Conservation (phyloP, 352 stramenopile genomes). For the Detonula confervacea region DNA sequence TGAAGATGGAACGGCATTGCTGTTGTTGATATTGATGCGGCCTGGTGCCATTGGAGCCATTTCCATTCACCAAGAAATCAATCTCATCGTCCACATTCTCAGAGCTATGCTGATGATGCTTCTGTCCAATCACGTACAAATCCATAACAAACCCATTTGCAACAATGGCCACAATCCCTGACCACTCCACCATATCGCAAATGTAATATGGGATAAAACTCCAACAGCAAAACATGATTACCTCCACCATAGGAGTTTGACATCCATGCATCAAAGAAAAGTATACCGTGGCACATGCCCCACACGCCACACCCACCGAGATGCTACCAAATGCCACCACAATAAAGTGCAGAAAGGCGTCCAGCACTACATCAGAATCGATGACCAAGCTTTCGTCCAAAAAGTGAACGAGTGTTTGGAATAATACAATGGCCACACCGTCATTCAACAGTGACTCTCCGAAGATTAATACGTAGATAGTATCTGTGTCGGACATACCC, state of each 20-base stretch:
- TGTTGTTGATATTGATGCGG: constrained; percentile 34
- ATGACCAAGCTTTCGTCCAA: constrained; percentile 79
- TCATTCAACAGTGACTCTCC: constrained; percentile 89
- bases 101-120: constrained; percentile 9
- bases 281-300: constrained; percentile 72
- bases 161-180: constrained; percentile 81
- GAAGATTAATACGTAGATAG: constrained; percentile 86
- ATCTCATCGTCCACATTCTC: constrained; percentile 40
- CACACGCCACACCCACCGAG: constrained; percentile 69
- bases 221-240: constrained; percentile 83
- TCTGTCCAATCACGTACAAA: constrained; percentile 75
- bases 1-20: constrained; percentile 48
- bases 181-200: constrained; percentile 83
- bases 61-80: constrained; percentile 55
- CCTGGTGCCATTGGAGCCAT: too few species aligned
- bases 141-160: constrained; percentile 85
- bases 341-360: constrained; percentile 77
- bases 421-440: constrained; percentile 87
- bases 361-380: constrained; percentile 64
- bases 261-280: constrained; percentile 79
- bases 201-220: constrained; percentile 85
- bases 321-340: constrained; percentile 80
- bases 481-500: constrained; percentile 83
- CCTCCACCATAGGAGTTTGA: constrained; percentile 82
- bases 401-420: constrained; percentile 81